Percentiles rank a stretch among this genome's conserved stretches.
These are phyloP conservation scores for Yamadazyma kanchanaburiensis DNA, from an alignment of 1,139 yeast species.

Conservation along the genomic window DNA sequence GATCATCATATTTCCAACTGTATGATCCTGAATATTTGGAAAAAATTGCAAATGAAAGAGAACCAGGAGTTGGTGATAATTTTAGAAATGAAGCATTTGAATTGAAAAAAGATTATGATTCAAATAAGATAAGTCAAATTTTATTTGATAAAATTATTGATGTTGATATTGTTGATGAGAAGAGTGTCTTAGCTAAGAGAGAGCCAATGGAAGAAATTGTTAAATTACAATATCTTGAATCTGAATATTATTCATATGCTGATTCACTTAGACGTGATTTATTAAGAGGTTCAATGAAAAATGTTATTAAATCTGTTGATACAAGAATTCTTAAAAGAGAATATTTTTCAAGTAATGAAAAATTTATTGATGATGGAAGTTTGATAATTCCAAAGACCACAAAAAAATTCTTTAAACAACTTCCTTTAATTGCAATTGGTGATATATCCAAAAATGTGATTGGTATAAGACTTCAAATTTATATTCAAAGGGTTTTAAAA, in stretches of 20 bases:
- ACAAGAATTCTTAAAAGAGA: constrained; percentile 26
- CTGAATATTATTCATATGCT: constrained; percentile 56
- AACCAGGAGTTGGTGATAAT: not conserved
- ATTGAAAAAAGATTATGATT: not conserved
- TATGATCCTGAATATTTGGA: constrained; percentile 42
- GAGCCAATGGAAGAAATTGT: constrained; percentile 2
- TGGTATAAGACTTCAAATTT: constrained; percentile 19
- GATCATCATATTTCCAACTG: constrained; percentile 72
- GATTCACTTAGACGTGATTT: constrained; percentile 56
- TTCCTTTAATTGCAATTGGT: constrained; percentile 26
- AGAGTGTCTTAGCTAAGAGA: constrained; percentile 1
- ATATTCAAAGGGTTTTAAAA: constrained; percentile 17
- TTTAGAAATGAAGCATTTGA: not conserved
- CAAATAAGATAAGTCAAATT: constrained; percentile 3
- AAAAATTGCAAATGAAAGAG: constrained; percentile 15
- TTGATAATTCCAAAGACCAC: constrained; percentile 32
- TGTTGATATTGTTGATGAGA: constrained; percentile 2
- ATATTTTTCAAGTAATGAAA: constrained; percentile 10
- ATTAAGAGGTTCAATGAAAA: constrained; percentile 41
- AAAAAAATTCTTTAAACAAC: constrained; percentile 26
- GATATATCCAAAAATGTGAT: constrained; percentile 15
- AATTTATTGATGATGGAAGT: constrained; percentile 28
- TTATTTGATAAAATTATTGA: constrained; percentile 1
- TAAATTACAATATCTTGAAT: constrained; percentile 19
- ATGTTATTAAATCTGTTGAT: constrained; percentile 25